Evolutionary conservation across 2,329 filamentous ascomycete genomes (phyloP).

Genomic region (Teratosphaeria epicoccoides): DNA sequence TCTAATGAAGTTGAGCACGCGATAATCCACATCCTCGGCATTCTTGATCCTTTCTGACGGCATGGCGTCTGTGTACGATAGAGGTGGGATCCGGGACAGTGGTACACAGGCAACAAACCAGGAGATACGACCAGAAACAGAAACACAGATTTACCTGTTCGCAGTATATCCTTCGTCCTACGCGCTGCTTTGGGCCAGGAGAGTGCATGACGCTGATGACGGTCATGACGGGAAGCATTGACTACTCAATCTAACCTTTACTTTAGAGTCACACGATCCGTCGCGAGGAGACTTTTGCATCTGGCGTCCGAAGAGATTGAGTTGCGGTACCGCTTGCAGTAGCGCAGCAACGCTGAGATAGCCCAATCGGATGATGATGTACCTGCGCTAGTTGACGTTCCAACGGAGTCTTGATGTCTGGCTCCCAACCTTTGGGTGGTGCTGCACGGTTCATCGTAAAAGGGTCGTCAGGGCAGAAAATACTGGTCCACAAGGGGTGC

Average conservation of each 20-base stretch:
- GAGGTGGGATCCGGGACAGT: background rate
- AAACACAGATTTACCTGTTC: background rate
- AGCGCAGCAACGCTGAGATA: background rate
- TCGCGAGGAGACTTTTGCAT: background rate
- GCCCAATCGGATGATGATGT: background rate
- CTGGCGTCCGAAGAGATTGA: background rate
- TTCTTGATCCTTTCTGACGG: background rate
- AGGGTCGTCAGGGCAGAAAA: no score
- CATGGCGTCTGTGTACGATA: background rate
- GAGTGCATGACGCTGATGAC: background rate
- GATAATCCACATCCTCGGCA: constrained; percentile 7
- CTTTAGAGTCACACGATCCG: background rate
- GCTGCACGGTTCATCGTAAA: background rate
- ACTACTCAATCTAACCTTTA: background rate
- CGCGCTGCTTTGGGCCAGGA: background rate
- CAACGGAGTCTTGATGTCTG: background rate
- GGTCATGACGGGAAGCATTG: background rate
- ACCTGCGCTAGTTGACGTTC: background rate
- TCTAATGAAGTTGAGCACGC: constrained; percentile 24
- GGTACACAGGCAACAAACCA: no score
- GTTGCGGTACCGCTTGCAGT: background rate
- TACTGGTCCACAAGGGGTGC: no score
- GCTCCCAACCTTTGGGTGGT: background rate
- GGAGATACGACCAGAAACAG: background rate
- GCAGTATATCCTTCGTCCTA: background rate